Percentiles rank a stretch among this genome's conserved stretches.
Evolutionary conservation across 257 asterid genomes (phyloP).

Genomic region (Pogostemon cablin): DNA sequence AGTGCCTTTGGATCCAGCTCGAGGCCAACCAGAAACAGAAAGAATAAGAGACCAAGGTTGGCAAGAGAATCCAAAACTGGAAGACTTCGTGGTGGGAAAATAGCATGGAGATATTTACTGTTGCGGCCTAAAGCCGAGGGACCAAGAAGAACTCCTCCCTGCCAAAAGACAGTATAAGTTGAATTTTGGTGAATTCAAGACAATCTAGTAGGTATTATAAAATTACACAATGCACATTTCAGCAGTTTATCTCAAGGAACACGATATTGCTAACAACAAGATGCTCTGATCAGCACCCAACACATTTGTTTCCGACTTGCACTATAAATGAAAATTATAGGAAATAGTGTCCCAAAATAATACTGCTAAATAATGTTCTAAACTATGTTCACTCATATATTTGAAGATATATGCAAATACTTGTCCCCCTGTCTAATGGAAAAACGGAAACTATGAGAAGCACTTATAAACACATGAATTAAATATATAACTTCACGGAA

Average conservation of each 20-base stretch:
- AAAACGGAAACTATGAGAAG: neutral
- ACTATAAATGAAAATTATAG: neutral
- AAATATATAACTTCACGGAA: no score
- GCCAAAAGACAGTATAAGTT: slow-evolving; percentile 20
- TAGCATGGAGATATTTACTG: slow-evolving; percentile 47
- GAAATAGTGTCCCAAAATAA: slow-evolving; percentile 3
- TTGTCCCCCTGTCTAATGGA: neutral
- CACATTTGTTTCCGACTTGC: neutral
- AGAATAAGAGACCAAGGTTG: slow-evolving; percentile 66
- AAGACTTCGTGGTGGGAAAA: slow-evolving; percentile 58
- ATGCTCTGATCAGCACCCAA: neutral
- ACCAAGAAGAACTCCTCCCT: slow-evolving; percentile 73
- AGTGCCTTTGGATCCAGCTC: slow-evolving; percentile 64
- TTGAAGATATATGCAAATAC: neutral
- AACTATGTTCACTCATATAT: neutral
- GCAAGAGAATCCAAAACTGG: slow-evolving; percentile 67
- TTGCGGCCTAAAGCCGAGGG: slow-evolving; percentile 70
- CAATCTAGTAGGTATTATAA: neutral
- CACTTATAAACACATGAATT: neutral
- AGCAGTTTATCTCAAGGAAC: neutral
- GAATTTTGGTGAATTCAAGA: neutral
- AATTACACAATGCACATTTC: neutral
- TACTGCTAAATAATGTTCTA: neutral
- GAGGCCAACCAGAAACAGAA: slow-evolving; percentile 60
- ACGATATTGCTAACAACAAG: slow-evolving; percentile 7